Conservation (phyloP, 495 filamentous ascomycete species). For the Penicillium cataractarum region DNA sequence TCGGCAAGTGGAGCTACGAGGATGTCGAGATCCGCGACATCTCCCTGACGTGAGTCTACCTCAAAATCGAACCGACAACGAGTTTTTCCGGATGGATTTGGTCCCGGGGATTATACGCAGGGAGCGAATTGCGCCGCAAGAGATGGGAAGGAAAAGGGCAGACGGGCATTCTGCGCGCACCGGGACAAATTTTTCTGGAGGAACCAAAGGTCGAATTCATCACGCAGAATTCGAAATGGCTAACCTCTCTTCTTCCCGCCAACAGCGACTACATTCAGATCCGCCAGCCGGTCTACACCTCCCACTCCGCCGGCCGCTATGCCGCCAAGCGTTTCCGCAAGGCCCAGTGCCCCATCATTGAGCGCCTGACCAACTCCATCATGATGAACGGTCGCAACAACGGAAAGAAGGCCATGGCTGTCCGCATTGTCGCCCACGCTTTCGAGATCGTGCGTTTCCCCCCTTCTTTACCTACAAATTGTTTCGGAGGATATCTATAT, state of each 20-base stretch:
- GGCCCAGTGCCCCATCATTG: slow-evolving; percentile 99
- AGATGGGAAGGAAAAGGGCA: neutral
- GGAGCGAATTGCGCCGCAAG: slow-evolving; percentile 6
- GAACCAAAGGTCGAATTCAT: slow-evolving; percentile 6
- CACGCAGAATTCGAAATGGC: slow-evolving; percentile 14
- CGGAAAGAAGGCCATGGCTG: slow-evolving; percentile 99
- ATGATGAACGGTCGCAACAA: slow-evolving; percentile 99
- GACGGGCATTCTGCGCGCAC: neutral
- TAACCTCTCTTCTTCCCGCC: slow-evolving; percentile 22
- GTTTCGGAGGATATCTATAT: neutral
- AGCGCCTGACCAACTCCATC: slow-evolving; percentile 99
- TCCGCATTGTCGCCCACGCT: slow-evolving; percentile 97
- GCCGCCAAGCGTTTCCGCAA: slow-evolving; percentile 99
- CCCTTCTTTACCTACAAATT: neutral
- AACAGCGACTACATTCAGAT: slow-evolving; percentile 98
- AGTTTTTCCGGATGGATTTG: slow-evolving; percentile 20
- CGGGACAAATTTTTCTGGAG: slow-evolving; percentile 19
- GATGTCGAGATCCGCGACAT: slow-evolving; percentile 99
- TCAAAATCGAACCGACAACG: slow-evolving; percentile 28
- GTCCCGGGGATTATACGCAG: slow-evolving; percentile 20
- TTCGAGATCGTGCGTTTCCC: slow-evolving; percentile 91
- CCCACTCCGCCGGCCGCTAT: slow-evolving; percentile 98
- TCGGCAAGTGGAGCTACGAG: slow-evolving; percentile 97
- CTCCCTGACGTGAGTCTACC: slow-evolving; percentile 89
- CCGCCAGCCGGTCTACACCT: slow-evolving; percentile 95